Base-by-base conservation (phyloP, 2,329 filamentous ascomycete species). In the Sphaerostilbella broomeana region DNA sequence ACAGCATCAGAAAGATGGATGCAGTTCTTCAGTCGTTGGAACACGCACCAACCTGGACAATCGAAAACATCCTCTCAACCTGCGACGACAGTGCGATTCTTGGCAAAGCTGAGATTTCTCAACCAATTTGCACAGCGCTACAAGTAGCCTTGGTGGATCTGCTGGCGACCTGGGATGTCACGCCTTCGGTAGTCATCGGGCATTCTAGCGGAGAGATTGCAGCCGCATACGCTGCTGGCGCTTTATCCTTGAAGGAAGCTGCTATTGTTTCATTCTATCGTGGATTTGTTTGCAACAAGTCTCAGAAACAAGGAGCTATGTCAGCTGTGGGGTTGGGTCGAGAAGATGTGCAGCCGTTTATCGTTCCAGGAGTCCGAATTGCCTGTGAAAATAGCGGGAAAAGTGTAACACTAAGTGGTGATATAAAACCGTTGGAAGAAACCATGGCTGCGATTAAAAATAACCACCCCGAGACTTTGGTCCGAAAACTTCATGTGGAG, bases 121-220 rank as follows among this genome's bases (percentile, higher is more conserved):
- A 64, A 40, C 45, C 58, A 0, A 40, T 47, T 2, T 55, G 59
- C 30, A 59, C 53, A 1, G 58, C 51, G 2, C 32, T 63, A 0
- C 58, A 66, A 35, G 51, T 64, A 12, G 62, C 52, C 3, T 39
- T 66, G 4, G 55, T 63, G 4, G 52, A 60, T 11, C 38, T 63
- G 1, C 56, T 64, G 17, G 44, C 43, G 3, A 51, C 51, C 1
- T 56, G 55, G 46, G 52, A 51, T 4, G 37, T 66, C 6, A 38
- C 47, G 9, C 59, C 63, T 3, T 38, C 44, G 4, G 53, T 58
- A 30, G 66, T 70, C 20, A 66, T 56, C 2, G 62, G 64, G 6
- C 56, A 66, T 22, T 58, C 55, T 1, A 54, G 53, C 1, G 57
- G 57, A 0, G 57, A 60, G 35, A 57, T 60, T 6, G 57, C 46